phyloP scores from a whole-genome alignment of 75 land plant species.

The Cunninghamia lanceolata region DNA sequence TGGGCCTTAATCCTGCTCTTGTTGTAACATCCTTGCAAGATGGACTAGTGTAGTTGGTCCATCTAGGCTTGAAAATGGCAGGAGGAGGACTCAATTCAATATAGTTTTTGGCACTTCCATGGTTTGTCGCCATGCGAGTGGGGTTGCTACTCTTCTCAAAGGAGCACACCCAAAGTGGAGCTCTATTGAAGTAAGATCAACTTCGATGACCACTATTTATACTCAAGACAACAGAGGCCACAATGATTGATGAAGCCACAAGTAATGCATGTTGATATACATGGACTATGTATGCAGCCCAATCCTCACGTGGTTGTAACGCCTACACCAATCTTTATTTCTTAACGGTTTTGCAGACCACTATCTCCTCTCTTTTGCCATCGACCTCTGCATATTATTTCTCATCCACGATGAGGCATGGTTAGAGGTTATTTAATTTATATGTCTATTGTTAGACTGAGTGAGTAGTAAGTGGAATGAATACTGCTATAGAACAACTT shows the following conservation, averaged over 20 bases:
- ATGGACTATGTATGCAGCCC: too few species aligned
- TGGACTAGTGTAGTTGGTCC: conserved; percentile 70
- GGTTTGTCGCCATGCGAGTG: conserved; percentile 85
- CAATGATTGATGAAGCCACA: conserved; percentile 53
- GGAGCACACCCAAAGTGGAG: conserved; percentile 80
- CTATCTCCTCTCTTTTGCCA: too few species aligned
- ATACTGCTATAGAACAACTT: too few species aligned
- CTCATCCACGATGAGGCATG: too few species aligned
- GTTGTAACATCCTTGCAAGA: conserved; percentile 71
- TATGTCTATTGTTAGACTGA: too few species aligned
- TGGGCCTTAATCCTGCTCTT: conserved; percentile 76
- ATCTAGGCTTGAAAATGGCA: conserved; percentile 46
- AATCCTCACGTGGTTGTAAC: too few species aligned
- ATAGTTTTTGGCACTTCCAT: conserved; percentile 88
- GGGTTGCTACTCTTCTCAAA: conserved; percentile 77
- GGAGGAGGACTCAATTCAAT: conserved; percentile 61
- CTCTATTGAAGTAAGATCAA: conserved; percentile 71
- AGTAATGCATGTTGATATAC: too few species aligned
- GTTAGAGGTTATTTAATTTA: too few species aligned
- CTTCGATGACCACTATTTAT: conserved; percentile 84
- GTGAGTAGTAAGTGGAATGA: too few species aligned
- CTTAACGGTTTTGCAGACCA: too few species aligned
- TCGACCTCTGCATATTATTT: too few species aligned
- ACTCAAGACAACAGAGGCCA: conserved; percentile 37
- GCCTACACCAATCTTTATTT: too few species aligned